phyloP scores from a whole-genome alignment of 805 yeast species.

The Sungouiozyma ichnusensis region DNA sequence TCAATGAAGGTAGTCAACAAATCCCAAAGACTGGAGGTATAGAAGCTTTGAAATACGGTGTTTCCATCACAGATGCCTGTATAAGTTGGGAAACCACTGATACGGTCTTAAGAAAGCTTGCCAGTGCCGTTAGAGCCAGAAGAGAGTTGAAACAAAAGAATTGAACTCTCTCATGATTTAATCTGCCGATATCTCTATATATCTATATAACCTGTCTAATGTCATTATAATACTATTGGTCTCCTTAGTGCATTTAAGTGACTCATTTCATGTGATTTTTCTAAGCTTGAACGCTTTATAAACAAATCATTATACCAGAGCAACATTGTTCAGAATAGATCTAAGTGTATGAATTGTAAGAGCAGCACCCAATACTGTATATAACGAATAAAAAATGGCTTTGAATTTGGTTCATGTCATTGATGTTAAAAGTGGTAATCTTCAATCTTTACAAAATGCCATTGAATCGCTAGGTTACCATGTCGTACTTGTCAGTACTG shows the following conservation, averaged over 20 bases:
- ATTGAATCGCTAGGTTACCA: slow-evolving; percentile 66
- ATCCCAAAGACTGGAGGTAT: slow-evolving; percentile 55
- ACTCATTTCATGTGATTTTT: background rate
- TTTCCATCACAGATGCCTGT: slow-evolving; percentile 95
- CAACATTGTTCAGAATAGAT: background rate
- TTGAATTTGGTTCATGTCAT: slow-evolving; percentile 45
- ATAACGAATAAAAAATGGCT: slow-evolving; percentile 2
- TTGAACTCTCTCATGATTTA: too few species aligned
- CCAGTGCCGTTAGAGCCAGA: slow-evolving; percentile 77
- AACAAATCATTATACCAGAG: background rate
- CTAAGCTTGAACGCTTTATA: too few species aligned
- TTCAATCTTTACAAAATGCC: slow-evolving; percentile 83
- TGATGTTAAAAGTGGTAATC: slow-evolving; percentile 90
- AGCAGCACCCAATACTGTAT: too few species aligned
- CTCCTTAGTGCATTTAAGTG: background rate
- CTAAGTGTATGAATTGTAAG: too few species aligned
- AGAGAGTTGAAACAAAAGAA: slow-evolving; percentile 34
- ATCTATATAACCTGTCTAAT: background rate
- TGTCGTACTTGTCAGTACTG: slow-evolving; percentile 49
- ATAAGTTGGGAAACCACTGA: slow-evolving; percentile 87
- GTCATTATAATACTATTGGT: too few species aligned
- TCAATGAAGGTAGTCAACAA: slow-evolving; percentile 83
- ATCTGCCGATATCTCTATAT: background rate
- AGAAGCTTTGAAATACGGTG: slow-evolving; percentile 74
- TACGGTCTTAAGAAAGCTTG: slow-evolving; percentile 63